These are phyloP conservation scores for Calonectria hongkongensis DNA, from an alignment of 2,329 filamentous ascomycete species.

Conservation along the genomic window DNA sequence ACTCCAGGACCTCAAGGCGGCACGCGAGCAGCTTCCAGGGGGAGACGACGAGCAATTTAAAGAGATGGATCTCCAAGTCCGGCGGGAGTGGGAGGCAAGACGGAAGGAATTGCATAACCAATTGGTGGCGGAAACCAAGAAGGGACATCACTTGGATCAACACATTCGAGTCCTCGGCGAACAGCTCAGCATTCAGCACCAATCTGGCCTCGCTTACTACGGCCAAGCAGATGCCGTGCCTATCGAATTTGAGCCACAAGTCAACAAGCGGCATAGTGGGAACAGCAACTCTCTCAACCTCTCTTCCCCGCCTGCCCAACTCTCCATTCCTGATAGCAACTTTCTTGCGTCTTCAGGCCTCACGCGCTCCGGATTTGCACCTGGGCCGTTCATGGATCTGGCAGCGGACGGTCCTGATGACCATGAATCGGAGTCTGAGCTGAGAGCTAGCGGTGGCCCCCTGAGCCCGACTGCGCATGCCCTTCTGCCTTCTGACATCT, in stretches of 20 bases:
- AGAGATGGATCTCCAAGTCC: conserved; percentile 70
- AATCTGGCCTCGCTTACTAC: conserved; percentile 66
- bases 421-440: conserved; percentile 76
- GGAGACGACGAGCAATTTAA: conserved; percentile 76
- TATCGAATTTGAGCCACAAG: conserved; percentile 68
- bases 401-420: conserved; percentile 62
- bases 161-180: conserved; percentile 68
- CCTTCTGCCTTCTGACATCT: conserved; percentile 80
- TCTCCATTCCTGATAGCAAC: conserved; percentile 63
- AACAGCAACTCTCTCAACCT: conserved; percentile 67
- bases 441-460: conserved; percentile 78
- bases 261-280: conserved; percentile 68
- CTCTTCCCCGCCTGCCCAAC: conserved; percentile 62
- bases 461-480: conserved; percentile 86
- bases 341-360: conserved; percentile 74
- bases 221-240: conserved; percentile 66
- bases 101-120: conserved; percentile 72
- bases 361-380: conserved; percentile 70
- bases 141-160: conserved; percentile 66
- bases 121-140: conserved; percentile 68
- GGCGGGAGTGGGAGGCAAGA: conserved; percentile 73
- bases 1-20: conserved; percentile 84
- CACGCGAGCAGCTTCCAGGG: conserved; percentile 78
- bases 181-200: conserved; percentile 67
- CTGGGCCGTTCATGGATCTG: conserved; percentile 72